Percentiles rank a stretch among this genome's conserved stretches.
Evolutionary conservation across 2,329 filamentous ascomycete genomes (phyloP).

Genomic region (Aspergillus latus): DNA sequence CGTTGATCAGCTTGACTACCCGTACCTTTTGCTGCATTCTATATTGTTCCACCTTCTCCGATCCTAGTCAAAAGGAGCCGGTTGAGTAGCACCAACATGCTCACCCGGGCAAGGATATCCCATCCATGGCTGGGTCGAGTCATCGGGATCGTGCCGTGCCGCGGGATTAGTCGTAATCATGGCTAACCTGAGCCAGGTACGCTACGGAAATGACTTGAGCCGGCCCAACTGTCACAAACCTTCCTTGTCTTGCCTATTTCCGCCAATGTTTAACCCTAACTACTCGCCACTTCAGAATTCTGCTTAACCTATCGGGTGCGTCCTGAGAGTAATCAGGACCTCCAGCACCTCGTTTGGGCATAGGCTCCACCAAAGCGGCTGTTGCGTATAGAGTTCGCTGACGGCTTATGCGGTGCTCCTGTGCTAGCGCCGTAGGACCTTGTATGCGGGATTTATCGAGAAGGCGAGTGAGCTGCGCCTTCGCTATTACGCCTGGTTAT

Average conservation of each 20-base stretch:
- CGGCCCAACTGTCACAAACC: neutral
- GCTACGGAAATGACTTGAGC: neutral
- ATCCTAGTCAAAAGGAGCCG: neutral
- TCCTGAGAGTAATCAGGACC: neutral
- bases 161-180: neutral
- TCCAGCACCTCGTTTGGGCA: neutral
- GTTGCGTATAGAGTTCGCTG: neutral
- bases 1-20: neutral
- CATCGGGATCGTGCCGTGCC: neutral
- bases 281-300: neutral
- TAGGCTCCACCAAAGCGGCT: neutral
- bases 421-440: neutral
- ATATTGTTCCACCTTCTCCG: neutral
- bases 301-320: neutral
- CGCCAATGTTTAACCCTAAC: neutral
- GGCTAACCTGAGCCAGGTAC: neutral
- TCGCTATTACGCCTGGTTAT: no score
- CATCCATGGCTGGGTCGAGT: neutral
- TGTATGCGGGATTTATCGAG: neutral
- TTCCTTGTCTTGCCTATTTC: neutral
- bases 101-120: neutral
- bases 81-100: neutral
- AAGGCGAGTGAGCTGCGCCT: neutral
- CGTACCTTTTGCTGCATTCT: neutral
- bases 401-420: neutral